phyloP scores from a whole-genome alignment of 75 land plant genomes.

The Pseudotsuga menziesii region DNA sequence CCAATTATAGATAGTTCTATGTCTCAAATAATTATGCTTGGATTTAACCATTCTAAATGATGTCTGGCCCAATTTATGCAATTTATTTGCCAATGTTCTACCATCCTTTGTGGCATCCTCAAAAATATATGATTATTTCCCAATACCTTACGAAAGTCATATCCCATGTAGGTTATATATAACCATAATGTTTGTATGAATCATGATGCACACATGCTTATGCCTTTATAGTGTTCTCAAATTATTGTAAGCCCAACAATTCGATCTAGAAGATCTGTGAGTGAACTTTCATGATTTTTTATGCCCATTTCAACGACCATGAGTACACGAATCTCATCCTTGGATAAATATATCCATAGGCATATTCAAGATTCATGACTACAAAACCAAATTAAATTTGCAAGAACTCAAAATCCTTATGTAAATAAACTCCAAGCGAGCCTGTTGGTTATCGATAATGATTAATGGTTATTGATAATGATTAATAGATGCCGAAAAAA shows the following conservation, averaged over 20 bases:
- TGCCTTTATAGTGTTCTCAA: constrained; percentile 68
- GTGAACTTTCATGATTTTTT: constrained; percentile 95
- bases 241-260: constrained; percentile 90
- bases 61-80: constrained; percentile 73
- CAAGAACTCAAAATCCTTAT: not conserved
- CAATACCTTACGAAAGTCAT: too few species aligned
- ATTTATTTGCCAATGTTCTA: constrained; percentile 65
- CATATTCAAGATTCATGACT: constrained; percentile 89
- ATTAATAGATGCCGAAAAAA: too few species aligned
- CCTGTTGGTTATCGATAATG: too few species aligned
- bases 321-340: constrained; percentile 93
- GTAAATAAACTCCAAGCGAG: too few species aligned
- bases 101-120: too few species aligned
- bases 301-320: constrained; percentile 99
- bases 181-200: not conserved
- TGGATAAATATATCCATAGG: constrained; percentile 73
- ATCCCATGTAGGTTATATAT: too few species aligned
- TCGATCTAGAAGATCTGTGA: constrained; percentile 80
- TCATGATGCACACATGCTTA: constrained; percentile 38
- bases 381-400: not conserved
- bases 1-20: constrained; percentile 87
- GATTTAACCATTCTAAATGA: constrained; percentile 89
- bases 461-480: too few species aligned
- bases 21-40: constrained; percentile 90
- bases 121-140: too few species aligned